Conservation (phyloP, 2,329 filamentous ascomycete genomes). For the Tolypocladium inflatum region DNA sequence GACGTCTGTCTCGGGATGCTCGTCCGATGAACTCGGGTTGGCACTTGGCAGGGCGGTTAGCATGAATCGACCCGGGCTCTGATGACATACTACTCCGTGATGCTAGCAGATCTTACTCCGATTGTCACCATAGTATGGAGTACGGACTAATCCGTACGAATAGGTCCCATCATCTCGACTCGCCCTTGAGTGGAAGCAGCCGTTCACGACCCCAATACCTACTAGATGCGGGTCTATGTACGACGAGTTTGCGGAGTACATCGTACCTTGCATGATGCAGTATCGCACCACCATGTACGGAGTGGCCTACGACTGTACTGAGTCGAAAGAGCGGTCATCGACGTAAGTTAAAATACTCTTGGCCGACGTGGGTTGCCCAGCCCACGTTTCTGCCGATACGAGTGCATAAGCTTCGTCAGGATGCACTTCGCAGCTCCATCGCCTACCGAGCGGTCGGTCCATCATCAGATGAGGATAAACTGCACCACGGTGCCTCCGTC, state of each 20-base stretch:
- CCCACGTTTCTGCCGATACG: neutral
- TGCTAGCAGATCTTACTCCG: no score
- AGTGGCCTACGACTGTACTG: no score
- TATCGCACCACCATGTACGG: neutral
- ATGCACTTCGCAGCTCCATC: neutral
- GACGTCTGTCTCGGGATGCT: neutral
- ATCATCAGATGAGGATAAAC: conserved; percentile 1
- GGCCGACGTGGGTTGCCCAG: neutral
- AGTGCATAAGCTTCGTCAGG: neutral
- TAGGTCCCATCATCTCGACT: no score
- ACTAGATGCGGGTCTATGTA: neutral
- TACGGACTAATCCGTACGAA: no score
- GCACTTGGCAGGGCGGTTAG: neutral
- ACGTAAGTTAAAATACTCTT: neutral
- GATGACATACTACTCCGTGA: neutral
- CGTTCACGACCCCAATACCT: neutral
- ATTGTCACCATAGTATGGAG: no score
- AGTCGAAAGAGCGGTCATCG: neutral
- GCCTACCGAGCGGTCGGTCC: neutral
- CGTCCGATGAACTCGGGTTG: neutral
- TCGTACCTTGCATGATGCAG: neutral
- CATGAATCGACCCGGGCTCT: neutral
- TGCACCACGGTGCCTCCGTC: neutral
- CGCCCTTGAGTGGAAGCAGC: neutral
- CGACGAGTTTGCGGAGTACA: neutral